Conservation (phyloP, 2,329 filamentous ascomycete genomes). For the Aureobasidium namibiae region DNA sequence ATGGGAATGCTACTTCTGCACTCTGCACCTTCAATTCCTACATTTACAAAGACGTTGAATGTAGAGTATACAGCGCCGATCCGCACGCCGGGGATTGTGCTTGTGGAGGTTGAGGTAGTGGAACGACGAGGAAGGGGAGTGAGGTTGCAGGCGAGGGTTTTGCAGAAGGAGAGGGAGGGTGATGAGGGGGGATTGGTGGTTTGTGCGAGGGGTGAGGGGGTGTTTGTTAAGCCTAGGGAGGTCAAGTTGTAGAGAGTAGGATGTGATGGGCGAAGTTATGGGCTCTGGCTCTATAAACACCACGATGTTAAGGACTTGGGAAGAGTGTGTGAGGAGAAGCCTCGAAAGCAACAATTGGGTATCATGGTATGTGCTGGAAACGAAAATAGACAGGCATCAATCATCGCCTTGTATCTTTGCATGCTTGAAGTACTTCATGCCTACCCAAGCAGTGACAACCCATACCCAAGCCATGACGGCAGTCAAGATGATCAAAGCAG, state of each 20-base stretch:
- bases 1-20: conserved; percentile 43
- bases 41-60: conserved; percentile 48
- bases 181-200: conserved; percentile 39
- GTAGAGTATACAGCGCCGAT: conserved; percentile 48
- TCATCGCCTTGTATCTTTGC: conserved; percentile 70
- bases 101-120: conserved; percentile 37
- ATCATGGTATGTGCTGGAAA: not conserved
- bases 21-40: conserved; percentile 21
- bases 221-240: conserved; percentile 38
- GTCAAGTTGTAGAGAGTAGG: not conserved
- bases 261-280: no score
- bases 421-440: conserved; percentile 99
- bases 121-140: conserved; percentile 10
- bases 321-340: not conserved
- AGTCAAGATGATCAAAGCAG: conserved; percentile 84
- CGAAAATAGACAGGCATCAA: not conserved
- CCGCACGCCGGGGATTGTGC: conserved; percentile 39
- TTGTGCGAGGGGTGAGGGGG: conserved; percentile 44
- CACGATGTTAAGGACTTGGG: not conserved
- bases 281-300: no score
- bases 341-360: not conserved
- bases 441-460: conserved; percentile 95
- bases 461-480: conserved; percentile 98
- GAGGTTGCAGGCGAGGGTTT: conserved; percentile 5
- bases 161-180: conserved; percentile 14